A percentile compares a stretch with the other conserved stretches of the same genome.
Evolutionary conservation across 768 basidiomycete genomes (phyloP).

Genomic region (Rhodocollybia butyracea): DNA sequence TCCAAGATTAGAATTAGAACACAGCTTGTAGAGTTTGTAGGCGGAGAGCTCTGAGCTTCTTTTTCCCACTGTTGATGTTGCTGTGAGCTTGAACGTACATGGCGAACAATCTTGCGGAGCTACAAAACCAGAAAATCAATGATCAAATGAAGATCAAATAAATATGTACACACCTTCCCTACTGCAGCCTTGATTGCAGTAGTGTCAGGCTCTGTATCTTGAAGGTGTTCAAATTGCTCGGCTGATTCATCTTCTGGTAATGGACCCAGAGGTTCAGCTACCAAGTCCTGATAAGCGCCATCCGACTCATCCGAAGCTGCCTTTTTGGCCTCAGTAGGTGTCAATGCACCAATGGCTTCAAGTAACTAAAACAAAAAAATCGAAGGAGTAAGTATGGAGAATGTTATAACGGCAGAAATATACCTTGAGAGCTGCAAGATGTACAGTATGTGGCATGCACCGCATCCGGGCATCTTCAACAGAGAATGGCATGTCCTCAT

Average conservation of each 20-base stretch:
- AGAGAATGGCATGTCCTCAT: slow-evolving; percentile 12
- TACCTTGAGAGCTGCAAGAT: slow-evolving; percentile 23
- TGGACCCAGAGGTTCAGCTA: slow-evolving; percentile 10
- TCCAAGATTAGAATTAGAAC: slow-evolving; percentile 27
- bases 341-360: slow-evolving; percentile 25
- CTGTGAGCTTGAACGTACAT: slow-evolving; percentile 22
- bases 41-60: slow-evolving; percentile 6
- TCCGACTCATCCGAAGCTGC: slow-evolving; percentile 12
- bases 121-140: too few relatives aligned
- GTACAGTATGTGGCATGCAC: slow-evolving; percentile 25
- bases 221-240: slow-evolving; percentile 9
- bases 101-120: slow-evolving; percentile 24
- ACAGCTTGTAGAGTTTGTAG: not conserved
- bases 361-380: slow-evolving; percentile 22
- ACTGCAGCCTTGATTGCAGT: slow-evolving; percentile 9
- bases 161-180: slow-evolving; percentile 13
- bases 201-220: slow-evolving; percentile 3
- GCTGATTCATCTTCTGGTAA: slow-evolving; percentile 12
- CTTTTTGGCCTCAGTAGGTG: too few relatives aligned
- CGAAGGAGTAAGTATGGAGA: too few relatives aligned
- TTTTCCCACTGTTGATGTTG: slow-evolving; percentile 15
- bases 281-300: slow-evolving; percentile 20
- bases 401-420: not conserved
- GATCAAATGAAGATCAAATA: too few relatives aligned
- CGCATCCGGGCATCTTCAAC: slow-evolving; percentile 14